These are phyloP conservation scores for Colletotrichum chrysophilum DNA, from an alignment of 2,329 filamentous ascomycete species.

Conservation along the genomic window DNA sequence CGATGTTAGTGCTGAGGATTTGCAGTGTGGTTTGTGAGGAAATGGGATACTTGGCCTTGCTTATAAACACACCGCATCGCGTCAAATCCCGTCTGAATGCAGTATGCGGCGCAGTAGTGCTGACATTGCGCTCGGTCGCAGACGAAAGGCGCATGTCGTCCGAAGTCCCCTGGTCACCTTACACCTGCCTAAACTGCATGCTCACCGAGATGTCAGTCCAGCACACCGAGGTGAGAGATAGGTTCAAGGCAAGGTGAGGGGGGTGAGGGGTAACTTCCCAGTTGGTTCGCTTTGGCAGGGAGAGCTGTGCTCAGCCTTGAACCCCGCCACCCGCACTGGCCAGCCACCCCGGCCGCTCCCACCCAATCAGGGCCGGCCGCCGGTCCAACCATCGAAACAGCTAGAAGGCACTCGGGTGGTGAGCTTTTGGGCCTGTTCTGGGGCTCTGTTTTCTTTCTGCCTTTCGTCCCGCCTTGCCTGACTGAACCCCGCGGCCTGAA, in stretches of 20 bases:
- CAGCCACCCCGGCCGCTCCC: conserved; percentile 24
- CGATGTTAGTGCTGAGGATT: neutral
- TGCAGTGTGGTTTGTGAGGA: neutral
- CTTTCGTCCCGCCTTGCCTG: neutral
- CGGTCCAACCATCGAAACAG: conserved; percentile 43
- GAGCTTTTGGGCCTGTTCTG: conserved; percentile 23
- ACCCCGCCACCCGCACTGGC: conserved; percentile 19
- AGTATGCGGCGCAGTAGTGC: neutral
- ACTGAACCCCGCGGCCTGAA: neutral
- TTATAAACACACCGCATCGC: neutral
- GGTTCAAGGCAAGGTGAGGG: neutral
- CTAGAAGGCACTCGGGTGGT: conserved; percentile 40
- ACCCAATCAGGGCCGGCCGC: conserved; percentile 34
- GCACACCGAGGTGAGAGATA: neutral
- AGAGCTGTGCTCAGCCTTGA: conserved; percentile 17
- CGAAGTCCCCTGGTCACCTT: neutral
- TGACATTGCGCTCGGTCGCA: neutral
- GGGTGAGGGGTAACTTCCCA: neutral
- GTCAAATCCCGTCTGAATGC: neutral
- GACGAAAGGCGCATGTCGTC: neutral
- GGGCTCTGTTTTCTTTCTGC: conserved; percentile 22
- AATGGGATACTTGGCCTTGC: neutral
- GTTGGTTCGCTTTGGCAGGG: neutral
- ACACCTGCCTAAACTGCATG: neutral
- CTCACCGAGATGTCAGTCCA: neutral